These are phyloP conservation scores for Pythium oligandrum DNA, from an alignment of 352 stramenopile genomes.

Conservation along the genomic window DNA sequence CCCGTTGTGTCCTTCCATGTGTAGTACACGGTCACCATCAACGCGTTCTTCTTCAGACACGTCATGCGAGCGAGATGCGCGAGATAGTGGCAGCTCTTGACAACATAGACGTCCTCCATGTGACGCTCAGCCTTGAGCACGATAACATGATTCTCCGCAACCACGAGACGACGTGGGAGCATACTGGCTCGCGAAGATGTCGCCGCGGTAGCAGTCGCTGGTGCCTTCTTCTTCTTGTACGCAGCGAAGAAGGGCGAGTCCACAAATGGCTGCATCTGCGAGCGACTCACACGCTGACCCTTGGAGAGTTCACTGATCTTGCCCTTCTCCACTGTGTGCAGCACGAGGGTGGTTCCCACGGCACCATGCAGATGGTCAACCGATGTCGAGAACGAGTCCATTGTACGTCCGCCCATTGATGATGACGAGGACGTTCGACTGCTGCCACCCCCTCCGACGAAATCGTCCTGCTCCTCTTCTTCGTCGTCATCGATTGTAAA, in stretches of 20 bases:
- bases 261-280: slow-evolving; percentile 64
- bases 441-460: slow-evolving; percentile 23
- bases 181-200: slow-evolving; percentile 25
- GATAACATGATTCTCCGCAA: slow-evolving; percentile 71
- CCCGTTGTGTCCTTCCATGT: slow-evolving; percentile 50
- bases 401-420: slow-evolving; percentile 18
- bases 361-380: slow-evolving; percentile 9
- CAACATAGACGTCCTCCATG: slow-evolving; percentile 65
- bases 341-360: slow-evolving; percentile 18
- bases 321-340: slow-evolving; percentile 56
- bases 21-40: slow-evolving; percentile 88
- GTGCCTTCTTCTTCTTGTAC: slow-evolving; percentile 77
- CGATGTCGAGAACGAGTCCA: slow-evolving; percentile 32
- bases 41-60: slow-evolving; percentile 84
- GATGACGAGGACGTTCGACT: slow-evolving; percentile 42
- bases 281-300: slow-evolving; percentile 62
- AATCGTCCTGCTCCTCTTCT: slow-evolving; percentile 61
- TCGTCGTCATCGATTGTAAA: slow-evolving; percentile 83
- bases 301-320: slow-evolving; percentile 46
- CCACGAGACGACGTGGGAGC: slow-evolving; percentile 52
- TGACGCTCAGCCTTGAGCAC: slow-evolving; percentile 72
- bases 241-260: slow-evolving; percentile 76
- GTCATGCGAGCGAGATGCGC: slow-evolving; percentile 79
- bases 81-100: slow-evolving; percentile 76
- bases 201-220: slow-evolving; percentile 4